phyloP scores from a whole-genome alignment of 2,329 filamentous ascomycete genomes.

The Sphaerulina musiva region DNA sequence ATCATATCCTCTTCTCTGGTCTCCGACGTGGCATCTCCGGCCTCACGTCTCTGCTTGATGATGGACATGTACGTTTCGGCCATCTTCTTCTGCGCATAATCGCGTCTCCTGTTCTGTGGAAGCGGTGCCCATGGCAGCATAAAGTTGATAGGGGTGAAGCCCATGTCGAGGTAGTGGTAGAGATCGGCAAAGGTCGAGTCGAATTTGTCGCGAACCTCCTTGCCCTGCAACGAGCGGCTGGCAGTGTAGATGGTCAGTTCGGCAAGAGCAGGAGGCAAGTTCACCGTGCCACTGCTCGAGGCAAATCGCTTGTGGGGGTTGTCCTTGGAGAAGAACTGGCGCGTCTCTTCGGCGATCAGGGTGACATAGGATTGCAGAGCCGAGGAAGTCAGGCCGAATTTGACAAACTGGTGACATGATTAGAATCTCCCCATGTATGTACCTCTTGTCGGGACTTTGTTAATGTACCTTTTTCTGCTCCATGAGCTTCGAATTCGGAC shows the following conservation, averaged over 20 bases:
- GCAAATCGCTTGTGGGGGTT: conserved; percentile 39
- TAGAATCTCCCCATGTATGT: background rate
- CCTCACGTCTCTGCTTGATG: conserved; percentile 62
- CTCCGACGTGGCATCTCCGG: conserved; percentile 29
- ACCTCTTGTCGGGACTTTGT: background rate
- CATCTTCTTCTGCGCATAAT: conserved; percentile 73
- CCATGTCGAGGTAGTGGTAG: conserved; percentile 86
- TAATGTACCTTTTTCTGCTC: conserved; percentile 77
- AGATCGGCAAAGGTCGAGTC: conserved; percentile 73
- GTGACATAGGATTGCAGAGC: conserved; percentile 71
- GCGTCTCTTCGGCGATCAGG: conserved; percentile 69
- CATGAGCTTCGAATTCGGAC: conserved; percentile 86
- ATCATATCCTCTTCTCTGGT: conserved; percentile 64
- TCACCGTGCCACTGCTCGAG: conserved; percentile 51
- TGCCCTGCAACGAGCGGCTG: conserved; percentile 76
- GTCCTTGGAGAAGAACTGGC: conserved; percentile 63
- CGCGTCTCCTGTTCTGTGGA: conserved; percentile 78
- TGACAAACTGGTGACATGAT: conserved; percentile 59
- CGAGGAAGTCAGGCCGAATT: conserved; percentile 68
- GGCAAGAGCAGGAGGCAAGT: conserved; percentile 69
- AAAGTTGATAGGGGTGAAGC: conserved; percentile 84
- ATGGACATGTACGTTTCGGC: conserved; percentile 76
- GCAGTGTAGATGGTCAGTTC: conserved; percentile 88
- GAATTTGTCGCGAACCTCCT: conserved; percentile 73
- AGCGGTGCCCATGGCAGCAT: conserved; percentile 82